Evolutionary conservation across 805 yeast species (phyloP).

Genomic region (Danielozyma ontarioensis): DNA sequence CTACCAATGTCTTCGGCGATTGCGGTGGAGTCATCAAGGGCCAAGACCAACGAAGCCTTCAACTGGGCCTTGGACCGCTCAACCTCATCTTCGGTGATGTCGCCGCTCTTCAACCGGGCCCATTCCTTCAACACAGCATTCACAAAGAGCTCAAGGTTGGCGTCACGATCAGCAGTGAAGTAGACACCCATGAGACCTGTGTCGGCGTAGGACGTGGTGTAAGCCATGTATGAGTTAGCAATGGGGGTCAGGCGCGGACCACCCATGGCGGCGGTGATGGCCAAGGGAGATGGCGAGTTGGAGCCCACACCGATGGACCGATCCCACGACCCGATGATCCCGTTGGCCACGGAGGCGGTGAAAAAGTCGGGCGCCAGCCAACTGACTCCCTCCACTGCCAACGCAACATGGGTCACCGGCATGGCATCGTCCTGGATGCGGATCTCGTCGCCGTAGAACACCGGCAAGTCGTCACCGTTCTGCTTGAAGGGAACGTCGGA

Average conservation of each 20-base stretch:
- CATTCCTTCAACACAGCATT: conserved; percentile 82
- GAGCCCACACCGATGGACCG: conserved; percentile 82
- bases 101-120: conserved; percentile 78
- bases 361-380: conserved; percentile 97
- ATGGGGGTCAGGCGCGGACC: conserved; percentile 57
- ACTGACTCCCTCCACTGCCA: conserved; percentile 96
- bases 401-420: conserved; percentile 86
- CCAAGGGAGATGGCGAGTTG: conserved; percentile 80
- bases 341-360: conserved; percentile 93
- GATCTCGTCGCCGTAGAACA: conserved; percentile 81
- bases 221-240: conserved; percentile 94
- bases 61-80: conserved; percentile 92
- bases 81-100: conserved; percentile 75
- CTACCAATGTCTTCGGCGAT: conserved; percentile 97
- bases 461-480: conserved; percentile 67
- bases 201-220: conserved; percentile 94
- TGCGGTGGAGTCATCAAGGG: conserved; percentile 92
- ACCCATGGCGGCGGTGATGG: conserved; percentile 57
- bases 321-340: conserved; percentile 97
- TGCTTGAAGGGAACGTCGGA: conserved; percentile 68
- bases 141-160: conserved; percentile 60
- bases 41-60: conserved; percentile 83
- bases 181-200: conserved; percentile 98
- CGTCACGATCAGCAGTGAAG: conserved; percentile 73
- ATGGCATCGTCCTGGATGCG: conserved; percentile 76